These are phyloP conservation scores for Eleusine indica DNA, from an alignment of 176 grass and related monocot genomes.

Conservation along the genomic window DNA sequence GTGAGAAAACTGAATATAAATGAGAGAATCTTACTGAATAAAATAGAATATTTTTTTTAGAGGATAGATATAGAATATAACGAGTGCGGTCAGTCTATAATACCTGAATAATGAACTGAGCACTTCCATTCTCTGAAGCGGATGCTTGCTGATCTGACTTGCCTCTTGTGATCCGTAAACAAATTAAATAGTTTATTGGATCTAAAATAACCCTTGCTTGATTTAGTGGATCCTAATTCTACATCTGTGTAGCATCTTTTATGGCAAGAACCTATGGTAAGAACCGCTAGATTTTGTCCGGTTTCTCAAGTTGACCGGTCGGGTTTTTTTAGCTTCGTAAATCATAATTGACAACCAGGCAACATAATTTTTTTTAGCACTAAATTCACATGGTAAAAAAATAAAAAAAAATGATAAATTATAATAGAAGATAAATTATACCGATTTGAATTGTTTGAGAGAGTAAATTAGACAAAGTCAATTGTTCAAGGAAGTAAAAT, in stretches of 20 bases:
- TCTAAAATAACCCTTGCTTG: neutral
- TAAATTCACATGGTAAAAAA: no score
- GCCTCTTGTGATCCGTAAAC: neutral
- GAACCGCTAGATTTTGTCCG: neutral
- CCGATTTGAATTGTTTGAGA: no score
- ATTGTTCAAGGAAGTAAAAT: no score
- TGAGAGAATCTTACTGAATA: no score
- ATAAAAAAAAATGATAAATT: no score
- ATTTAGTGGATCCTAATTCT: neutral
- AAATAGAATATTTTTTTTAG: no score
- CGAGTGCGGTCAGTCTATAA: no score
- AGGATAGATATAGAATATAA: no score
- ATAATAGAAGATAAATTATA: no score
- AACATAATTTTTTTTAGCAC: neutral
- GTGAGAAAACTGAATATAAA: no score
- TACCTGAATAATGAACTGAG: neutral
- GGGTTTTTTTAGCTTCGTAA: neutral
- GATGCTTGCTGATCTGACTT: constrained; percentile 26
- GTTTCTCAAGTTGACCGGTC: neutral
- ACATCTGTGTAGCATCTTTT: neutral
- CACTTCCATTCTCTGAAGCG: neutral
- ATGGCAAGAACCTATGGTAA: no score
- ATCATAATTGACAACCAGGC: neutral
- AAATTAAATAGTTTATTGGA: neutral
- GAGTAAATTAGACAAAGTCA: no score